These are phyloP conservation scores for Cercospora zeae-maydis DNA, from an alignment of 2,329 filamentous ascomycete species.

Conservation along the genomic window DNA sequence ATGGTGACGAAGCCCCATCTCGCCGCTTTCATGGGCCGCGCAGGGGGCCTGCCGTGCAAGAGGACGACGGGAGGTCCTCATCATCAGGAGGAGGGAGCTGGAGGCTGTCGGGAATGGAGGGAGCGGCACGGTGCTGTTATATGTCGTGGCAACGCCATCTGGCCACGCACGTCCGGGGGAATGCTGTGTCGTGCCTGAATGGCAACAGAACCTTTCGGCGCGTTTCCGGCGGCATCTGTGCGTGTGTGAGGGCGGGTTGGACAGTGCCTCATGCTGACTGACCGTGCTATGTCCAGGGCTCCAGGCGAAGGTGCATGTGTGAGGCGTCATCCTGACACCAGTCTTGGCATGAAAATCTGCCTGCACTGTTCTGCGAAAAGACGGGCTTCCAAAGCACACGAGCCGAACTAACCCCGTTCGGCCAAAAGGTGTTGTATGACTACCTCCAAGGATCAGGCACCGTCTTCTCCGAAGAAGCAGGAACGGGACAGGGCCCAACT, in stretches of 20 bases:
- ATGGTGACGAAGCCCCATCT: conserved; percentile 4
- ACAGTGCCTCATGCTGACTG: not conserved
- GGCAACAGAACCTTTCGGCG: conserved; percentile 1
- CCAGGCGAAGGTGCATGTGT: no score
- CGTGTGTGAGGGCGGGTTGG: not conserved
- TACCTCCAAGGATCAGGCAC: no score
- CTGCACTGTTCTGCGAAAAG: no score
- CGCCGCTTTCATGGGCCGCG: not conserved
- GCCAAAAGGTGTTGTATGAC: no score
- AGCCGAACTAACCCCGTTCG: no score
- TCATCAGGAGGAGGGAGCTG: not conserved
- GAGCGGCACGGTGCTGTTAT: conserved; percentile 1
- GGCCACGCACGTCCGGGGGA: conserved; percentile 5
- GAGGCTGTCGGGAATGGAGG: not conserved
- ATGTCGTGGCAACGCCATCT: conserved; percentile 7
- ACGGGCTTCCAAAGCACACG: no score
- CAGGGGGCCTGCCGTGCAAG: not conserved
- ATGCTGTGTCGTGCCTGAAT: conserved; percentile 2
- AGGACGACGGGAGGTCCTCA: no score
- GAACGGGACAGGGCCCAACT: no score
- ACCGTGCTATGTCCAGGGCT: no score
- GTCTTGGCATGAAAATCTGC: not conserved
- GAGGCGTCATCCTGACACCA: not conserved
- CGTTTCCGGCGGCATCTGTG: not conserved
- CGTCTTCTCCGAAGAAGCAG: no score